A percentile compares a stretch with the other conserved stretches of the same genome.
These are phyloP conservation scores for Tulasnella sp. DNA, from an alignment of 768 basidiomycete species.

Conservation along the genomic window DNA sequence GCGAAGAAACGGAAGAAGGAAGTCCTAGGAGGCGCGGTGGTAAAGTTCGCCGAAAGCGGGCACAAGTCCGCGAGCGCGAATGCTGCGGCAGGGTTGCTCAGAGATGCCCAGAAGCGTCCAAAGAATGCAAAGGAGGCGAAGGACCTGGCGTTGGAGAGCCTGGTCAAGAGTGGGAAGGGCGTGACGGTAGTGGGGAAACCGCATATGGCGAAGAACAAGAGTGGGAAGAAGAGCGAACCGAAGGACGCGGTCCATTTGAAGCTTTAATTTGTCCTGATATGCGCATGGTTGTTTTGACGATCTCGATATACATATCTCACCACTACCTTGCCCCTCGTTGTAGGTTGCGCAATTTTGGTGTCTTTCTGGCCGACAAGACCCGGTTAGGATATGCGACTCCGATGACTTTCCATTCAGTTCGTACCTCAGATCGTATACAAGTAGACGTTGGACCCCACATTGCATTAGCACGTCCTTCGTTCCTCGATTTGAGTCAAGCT, in stretches of 20 bases:
- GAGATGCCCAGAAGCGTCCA: conserved; percentile 31
- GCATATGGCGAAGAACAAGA: conserved; percentile 10
- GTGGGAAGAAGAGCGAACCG: background rate
- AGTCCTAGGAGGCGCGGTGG: conserved; percentile 52
- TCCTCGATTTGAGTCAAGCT: no score
- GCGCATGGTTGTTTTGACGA: no score
- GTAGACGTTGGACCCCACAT: no score
- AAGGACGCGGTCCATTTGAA: background rate
- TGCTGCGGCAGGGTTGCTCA: conserved; percentile 15
- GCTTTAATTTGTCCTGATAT: background rate
- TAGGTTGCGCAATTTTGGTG: no score
- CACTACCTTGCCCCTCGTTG: no score
- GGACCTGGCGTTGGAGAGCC: conserved; percentile 62
- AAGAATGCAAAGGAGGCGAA: conserved; percentile 66
- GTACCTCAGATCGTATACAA: no score
- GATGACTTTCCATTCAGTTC: no score
- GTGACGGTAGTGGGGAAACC: conserved; percentile 76
- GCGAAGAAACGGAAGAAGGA: conserved; percentile 53
- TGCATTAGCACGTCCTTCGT: no score
- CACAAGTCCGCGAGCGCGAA: conserved; percentile 45
- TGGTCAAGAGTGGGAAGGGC: conserved; percentile 75
- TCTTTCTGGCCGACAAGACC: no score
- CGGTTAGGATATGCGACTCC: no score
- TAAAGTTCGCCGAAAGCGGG: conserved; percentile 39
- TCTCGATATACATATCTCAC: no score